phyloP scores from a whole-genome alignment of 1,284 basidiomycete genomes.

The Lignosus rhinocerotis region DNA sequence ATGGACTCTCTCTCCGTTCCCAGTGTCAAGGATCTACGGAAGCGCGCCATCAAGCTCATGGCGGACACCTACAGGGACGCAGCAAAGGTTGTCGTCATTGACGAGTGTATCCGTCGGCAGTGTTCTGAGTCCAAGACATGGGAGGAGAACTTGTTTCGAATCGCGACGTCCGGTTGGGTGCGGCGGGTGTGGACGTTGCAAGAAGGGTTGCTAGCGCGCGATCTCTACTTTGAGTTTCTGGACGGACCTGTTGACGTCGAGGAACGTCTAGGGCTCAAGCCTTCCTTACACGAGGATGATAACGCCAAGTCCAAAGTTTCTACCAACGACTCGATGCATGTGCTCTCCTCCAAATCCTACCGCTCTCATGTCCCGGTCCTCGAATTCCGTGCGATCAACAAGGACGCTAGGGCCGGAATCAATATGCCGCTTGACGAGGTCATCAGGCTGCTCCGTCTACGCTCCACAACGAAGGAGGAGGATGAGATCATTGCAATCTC shows the following conservation, averaged over 20 bases:
- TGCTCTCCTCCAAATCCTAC: background rate
- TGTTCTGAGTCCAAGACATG: slow-evolving; percentile 6
- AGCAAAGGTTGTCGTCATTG: slow-evolving; percentile 17
- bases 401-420: background rate
- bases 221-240: slow-evolving; percentile 17
- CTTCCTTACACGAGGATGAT: background rate
- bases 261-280: background rate
- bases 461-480: slow-evolving; percentile 11
- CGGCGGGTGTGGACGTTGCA: slow-evolving; percentile 23
- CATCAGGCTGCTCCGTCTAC: background rate
- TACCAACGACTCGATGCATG: background rate
- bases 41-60: slow-evolving; percentile 19
- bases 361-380: slow-evolving; percentile 3
- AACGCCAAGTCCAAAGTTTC: background rate
- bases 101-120: slow-evolving; percentile 12
- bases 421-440: slow-evolving; percentile 1
- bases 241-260: slow-evolving; percentile 12
- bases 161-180: slow-evolving; percentile 19
- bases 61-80: slow-evolving; percentile 16
- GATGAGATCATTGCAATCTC: slow-evolving; percentile 18
- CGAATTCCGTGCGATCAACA: background rate
- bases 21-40: background rate
- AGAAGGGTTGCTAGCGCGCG: slow-evolving; percentile 18
- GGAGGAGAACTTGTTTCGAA: slow-evolving; percentile 6
- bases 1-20: slow-evolving; percentile 25